Evolutionary conservation across 768 basidiomycete species (phyloP), one percentile per base, ranked within the genome.

Genomic region (Mycena haematopus): DNA sequence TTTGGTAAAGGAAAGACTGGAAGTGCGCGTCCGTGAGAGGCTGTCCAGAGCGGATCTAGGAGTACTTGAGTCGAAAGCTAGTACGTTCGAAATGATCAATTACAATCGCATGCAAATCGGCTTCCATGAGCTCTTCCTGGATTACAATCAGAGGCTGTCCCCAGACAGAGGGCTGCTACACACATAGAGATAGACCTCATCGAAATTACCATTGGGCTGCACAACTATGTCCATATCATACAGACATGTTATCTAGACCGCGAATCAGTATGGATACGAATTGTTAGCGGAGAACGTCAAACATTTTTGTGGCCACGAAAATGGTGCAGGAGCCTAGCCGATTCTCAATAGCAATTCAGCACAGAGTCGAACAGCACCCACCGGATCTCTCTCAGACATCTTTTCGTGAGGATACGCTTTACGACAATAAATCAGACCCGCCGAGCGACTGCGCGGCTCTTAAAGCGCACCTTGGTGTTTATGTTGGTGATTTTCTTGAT

Each of bases 281-380:
- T 51, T 57, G 59, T 50, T 15, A 11, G 40, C 15, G 27, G n/a
- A 62, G 13, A 40, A 63, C 54, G 27, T 54, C 35, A 24, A 49
- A 98, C 96, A 73, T 99, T 99, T 81, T 99, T 99, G 81, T 99
- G 97, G 6, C 96, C 95, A 69, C 97, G 87, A 80, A 99, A 99
- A 77, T 99, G 97, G 76, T 96, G 95, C 38, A 99, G 77, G 44
- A 99, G 82, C 73, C 95, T 96, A 60, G 51, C 60, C 49, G 24
- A 54, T 49, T 42, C 66, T 73, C 52, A 70, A 65, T 52, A 56
- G 49, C 65, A 57, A 15, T 47, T 54, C 42, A 25, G 42, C 10
- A 27, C 10, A 47, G 44, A 19, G 58, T 19, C n/a, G 38, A 46
- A 46, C 53, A 24, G 77, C 84, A 59, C 71, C 10, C 53, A 91